Evolutionary conservation across 257 asterid species (phyloP).

Genomic region (Gentiana straminea): DNA sequence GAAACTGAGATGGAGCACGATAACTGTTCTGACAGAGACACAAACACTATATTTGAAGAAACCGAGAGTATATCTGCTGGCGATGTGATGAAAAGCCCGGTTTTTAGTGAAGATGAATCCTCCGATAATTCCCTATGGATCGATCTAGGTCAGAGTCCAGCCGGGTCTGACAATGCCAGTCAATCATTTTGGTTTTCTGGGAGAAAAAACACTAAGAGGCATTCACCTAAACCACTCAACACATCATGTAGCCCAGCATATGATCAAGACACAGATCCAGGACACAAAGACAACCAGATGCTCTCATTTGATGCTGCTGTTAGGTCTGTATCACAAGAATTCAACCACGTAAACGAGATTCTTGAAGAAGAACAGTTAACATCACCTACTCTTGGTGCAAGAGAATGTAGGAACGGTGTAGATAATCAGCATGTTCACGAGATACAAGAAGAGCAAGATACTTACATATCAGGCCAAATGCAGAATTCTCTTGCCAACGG

Average conservation of each 20-base stretch:
- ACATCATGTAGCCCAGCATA: slow-evolving; percentile 54
- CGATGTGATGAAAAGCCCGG: slow-evolving; percentile 94
- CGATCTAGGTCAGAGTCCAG: slow-evolving; percentile 92
- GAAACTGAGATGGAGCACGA: slow-evolving; percentile 91
- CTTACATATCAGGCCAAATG: slow-evolving; percentile 19
- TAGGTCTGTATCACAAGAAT: slow-evolving; percentile 76
- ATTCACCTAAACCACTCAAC: slow-evolving; percentile 63
- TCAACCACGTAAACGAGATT: slow-evolving; percentile 54
- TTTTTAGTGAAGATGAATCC: slow-evolving; percentile 93
- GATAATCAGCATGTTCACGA: slow-evolving; percentile 29
- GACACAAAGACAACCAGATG: slow-evolving; percentile 35
- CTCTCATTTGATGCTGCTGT: slow-evolving; percentile 90
- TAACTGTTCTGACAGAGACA: slow-evolving; percentile 74
- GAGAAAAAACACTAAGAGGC: slow-evolving; percentile 44
- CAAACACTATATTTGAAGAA: slow-evolving; percentile 95
- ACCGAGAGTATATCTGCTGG: slow-evolving; percentile 83
- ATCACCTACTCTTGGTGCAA: slow-evolving; percentile 17
- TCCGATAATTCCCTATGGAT: slow-evolving; percentile 96
- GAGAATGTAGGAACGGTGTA: slow-evolving; percentile 22
- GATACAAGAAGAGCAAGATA: slow-evolving; percentile 60
- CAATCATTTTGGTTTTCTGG: slow-evolving; percentile 82
- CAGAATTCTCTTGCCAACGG: slow-evolving; percentile 16
- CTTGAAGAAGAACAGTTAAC: slow-evolving; percentile 46
- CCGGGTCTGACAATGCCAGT: slow-evolving; percentile 56
- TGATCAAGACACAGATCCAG: slow-evolving; percentile 43